Evolutionary conservation across 352 stramenopile species (phyloP).

Genomic region (Plasmopara halstedii): DNA sequence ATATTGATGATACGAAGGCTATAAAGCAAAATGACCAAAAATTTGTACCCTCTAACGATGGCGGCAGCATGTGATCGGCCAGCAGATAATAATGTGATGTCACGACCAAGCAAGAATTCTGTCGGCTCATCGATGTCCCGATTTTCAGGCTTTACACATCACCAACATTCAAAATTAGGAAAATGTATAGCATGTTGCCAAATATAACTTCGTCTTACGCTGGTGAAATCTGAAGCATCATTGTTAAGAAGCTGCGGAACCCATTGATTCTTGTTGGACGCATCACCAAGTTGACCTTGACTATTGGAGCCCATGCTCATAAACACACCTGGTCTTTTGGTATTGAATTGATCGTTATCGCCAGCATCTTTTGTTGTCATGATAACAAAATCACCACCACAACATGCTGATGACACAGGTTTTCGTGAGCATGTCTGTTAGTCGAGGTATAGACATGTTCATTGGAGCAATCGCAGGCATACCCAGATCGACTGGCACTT

Average conservation of each 20-base stretch:
- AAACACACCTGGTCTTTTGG: constrained; percentile 62
- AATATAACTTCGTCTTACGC: constrained; percentile 21
- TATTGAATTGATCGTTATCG: constrained; percentile 73
- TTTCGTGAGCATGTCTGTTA: constrained; percentile 7
- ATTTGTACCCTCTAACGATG: constrained; percentile 38
- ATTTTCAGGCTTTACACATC: constrained; percentile 35
- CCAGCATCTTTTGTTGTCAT: constrained; percentile 60
- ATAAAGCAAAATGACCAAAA: neutral
- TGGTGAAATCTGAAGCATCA: constrained; percentile 45
- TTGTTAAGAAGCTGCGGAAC: constrained; percentile 74
- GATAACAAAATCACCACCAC: constrained; percentile 61
- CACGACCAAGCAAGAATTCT: constrained; percentile 67
- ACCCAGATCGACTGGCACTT: constrained; percentile 64
- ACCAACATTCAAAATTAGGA: neutral
- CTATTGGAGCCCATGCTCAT: constrained; percentile 77
- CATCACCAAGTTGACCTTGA: constrained; percentile 61
- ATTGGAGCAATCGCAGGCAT: constrained; percentile 3
- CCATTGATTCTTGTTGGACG: constrained; percentile 72
- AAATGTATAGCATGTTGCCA: neutral
- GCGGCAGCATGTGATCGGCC: constrained; percentile 55
- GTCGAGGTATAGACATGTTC: neutral
- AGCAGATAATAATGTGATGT: constrained; percentile 47
- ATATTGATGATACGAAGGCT: neutral
- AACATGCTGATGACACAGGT: constrained; percentile 27
- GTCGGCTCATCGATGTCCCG: constrained; percentile 51